Evolutionary conservation across 768 basidiomycete species (phyloP).

Genomic region (Coprinellus micaceus): DNA sequence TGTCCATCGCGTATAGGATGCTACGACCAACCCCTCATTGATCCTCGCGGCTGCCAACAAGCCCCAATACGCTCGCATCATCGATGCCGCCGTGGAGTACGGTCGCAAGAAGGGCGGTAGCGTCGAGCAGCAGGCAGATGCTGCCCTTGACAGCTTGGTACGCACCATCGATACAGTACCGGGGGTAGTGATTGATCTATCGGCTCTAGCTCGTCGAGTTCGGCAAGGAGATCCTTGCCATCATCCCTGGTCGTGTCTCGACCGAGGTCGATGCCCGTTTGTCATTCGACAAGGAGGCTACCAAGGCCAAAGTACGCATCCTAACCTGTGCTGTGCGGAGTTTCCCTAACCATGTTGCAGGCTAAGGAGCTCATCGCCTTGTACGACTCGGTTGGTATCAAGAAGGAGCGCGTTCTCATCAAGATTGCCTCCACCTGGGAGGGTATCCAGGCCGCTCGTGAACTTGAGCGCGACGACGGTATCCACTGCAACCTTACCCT

Average conservation of each 20-base stretch:
- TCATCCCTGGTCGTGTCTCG: constrained; percentile 98
- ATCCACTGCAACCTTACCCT: constrained; percentile 99
- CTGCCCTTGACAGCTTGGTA: constrained; percentile 87
- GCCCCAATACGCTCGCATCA: constrained; percentile 75
- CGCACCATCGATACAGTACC: constrained; percentile 21
- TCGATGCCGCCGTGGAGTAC: constrained; percentile 68
- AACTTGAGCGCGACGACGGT: constrained; percentile 86
- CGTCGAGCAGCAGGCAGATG: constrained; percentile 69
- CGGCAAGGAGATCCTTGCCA: constrained; percentile 89
- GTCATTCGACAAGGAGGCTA: constrained; percentile 92
- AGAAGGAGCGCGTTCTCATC: constrained; percentile 93
- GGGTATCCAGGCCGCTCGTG: constrained; percentile 97
- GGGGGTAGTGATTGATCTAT: not conserved
- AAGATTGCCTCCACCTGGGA: constrained; percentile 99
- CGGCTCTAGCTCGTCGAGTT: constrained; percentile 87
- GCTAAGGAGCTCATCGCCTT: constrained; percentile 88
- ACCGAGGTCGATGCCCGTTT: constrained; percentile 98
- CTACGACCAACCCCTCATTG: constrained; percentile 95
- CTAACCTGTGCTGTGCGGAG: not conserved
- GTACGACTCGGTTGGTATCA: constrained; percentile 91
- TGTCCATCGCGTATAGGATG: constrained; percentile 59
- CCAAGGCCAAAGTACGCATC: constrained; percentile 74
- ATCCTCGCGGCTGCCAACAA: constrained; percentile 93
- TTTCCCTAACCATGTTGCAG: constrained; percentile 27
- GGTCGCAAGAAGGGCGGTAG: constrained; percentile 80